Base-by-base conservation (phyloP, 768 basidiomycete genomes). In the Auricularia auricula-judae region DNA sequence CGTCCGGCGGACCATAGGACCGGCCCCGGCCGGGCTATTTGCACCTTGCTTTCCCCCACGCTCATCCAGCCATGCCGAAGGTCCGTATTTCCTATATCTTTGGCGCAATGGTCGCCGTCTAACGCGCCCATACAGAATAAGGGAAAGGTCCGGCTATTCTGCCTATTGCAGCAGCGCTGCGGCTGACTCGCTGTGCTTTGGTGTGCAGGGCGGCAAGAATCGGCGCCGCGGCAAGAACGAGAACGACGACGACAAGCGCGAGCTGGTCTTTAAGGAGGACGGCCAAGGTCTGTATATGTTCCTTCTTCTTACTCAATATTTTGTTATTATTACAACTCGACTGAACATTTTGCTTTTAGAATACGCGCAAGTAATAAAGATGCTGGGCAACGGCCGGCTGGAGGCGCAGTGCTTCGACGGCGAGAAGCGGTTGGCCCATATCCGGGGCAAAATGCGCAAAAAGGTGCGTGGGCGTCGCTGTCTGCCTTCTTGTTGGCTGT, bases 151-250 rank as follows among this genome's bases (percentile, higher is more conserved):
- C 63, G 75, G 36, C 5, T 29, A 36, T n/a, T 35, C 12, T 29
- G 36, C 11, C 11, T 29, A 54, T 44, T 16, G 2, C 60, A 10
- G 21, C 62, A 64, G 62, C 18, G 34, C 62, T 51, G 61, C 63
- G 36, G 11, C 56, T 44, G 36, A 44, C 47, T 59, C 54, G 34
- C 39, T 42, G 39, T 35, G 42, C 65, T 53, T 67, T 64, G 11
- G 60, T 36, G 21, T 65, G 68, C 71, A 99, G 95, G 96, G 96
- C 75, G 97, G 96, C 67, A 98, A 99, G 84, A 99, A 98, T 80
- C 86, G 96, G 79, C 85, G 97, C 84, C 84, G 97, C 79, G 97
- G 97, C 83, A 99, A 99, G 86, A 98, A 98, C 78, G 96, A 99
- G 81, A 97, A 96, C 79, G 97, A 98, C 64, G 91, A 92, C 71